Conservation (phyloP, 192 early-diverging fungal species). For the Coemansia umbellata region DNA sequence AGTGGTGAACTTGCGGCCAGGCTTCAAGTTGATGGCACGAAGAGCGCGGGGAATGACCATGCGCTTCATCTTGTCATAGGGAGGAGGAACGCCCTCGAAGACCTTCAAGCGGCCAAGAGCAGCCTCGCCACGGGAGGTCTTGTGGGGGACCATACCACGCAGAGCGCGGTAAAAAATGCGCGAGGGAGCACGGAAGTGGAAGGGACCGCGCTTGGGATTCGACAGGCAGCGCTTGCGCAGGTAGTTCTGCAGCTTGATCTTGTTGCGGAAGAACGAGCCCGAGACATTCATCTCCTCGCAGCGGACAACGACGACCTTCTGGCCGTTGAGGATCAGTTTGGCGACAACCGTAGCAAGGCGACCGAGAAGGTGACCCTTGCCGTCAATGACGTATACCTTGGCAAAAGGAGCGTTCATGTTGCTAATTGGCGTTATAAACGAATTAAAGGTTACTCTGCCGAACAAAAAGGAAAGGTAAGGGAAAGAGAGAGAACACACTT, state of each 20-base stretch:
- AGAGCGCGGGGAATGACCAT: constrained; percentile 96
- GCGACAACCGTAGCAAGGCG: constrained; percentile 96
- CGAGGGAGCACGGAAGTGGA: constrained; percentile 99
- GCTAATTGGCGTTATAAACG: constrained; percentile 29
- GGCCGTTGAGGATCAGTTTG: constrained; percentile 97
- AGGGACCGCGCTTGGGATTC: constrained; percentile 94
- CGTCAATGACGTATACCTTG: constrained; percentile 91
- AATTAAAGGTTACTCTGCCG: constrained; percentile 25
- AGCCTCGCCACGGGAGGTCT: constrained; percentile 95
- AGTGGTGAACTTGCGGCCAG: constrained; percentile 97
- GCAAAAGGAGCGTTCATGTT: constrained; percentile 52
- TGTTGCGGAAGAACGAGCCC: constrained; percentile 99
- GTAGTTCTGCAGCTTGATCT: constrained; percentile 95
- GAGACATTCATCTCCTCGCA: constrained; percentile 99
- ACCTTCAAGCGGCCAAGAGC: constrained; percentile 98
- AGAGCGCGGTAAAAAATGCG: constrained; percentile 95
- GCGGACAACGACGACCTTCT: constrained; percentile 96
- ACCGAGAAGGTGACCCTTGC: constrained; percentile 97
- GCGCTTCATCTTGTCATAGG: constrained; percentile 96
- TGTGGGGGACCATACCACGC: constrained; percentile 99
- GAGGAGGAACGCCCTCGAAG: constrained; percentile 98
- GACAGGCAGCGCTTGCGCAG: constrained; percentile 96
- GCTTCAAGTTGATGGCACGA: constrained; percentile 93
- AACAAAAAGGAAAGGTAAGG: constrained; percentile 16
- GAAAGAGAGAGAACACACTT: constrained; percentile 17